Evolutionary conservation across 345 rosid species (phyloP).

Genomic region (Salix koriyanagi): DNA sequence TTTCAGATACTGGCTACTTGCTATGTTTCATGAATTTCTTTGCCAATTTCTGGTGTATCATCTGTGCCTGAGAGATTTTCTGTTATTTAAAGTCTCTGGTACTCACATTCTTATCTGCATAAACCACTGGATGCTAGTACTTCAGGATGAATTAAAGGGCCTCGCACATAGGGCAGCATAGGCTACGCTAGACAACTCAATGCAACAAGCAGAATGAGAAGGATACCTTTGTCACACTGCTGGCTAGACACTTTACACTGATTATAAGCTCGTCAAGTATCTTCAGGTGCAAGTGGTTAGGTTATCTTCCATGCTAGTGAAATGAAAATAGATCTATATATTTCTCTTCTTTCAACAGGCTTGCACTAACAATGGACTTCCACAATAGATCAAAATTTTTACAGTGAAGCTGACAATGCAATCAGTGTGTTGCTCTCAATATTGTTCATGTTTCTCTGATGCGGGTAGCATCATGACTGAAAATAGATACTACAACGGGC

Average conservation of each 20-base stretch:
- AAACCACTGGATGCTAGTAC: background rate
- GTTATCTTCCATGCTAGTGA: background rate
- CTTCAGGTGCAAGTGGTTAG: background rate
- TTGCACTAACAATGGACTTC: background rate
- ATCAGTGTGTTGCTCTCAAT: background rate
- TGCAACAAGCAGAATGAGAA: background rate
- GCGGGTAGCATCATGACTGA: background rate
- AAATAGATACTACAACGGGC: background rate
- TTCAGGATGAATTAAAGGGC: background rate
- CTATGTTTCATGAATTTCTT: background rate
- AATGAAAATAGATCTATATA: background rate
- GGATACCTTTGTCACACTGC: background rate
- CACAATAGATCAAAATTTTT: background rate
- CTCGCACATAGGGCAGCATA: background rate
- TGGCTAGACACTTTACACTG: background rate
- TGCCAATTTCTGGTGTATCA: background rate
- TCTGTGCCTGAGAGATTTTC: background rate
- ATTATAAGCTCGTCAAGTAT: background rate
- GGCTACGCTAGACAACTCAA: background rate
- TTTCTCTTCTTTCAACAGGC: background rate
- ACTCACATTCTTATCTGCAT: background rate
- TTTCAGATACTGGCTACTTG: background rate
- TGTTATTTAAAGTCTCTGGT: background rate
- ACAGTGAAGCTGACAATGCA: background rate
- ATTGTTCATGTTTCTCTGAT: background rate